Base-by-base conservation (phyloP, 2,329 filamentous ascomycete genomes). In the Helotiales sp. region DNA sequence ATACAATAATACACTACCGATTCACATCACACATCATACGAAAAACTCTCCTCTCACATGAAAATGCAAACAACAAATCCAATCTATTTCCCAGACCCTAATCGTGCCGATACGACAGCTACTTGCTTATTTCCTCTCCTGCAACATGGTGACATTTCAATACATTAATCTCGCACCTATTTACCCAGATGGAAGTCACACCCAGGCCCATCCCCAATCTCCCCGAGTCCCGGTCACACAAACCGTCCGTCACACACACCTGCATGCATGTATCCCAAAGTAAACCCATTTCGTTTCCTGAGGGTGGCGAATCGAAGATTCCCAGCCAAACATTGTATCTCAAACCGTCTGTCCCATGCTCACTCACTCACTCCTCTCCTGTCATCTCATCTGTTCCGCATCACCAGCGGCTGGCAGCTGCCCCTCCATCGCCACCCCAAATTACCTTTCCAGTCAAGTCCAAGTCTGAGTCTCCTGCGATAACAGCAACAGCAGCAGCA, bases 21-120 rank as follows among this genome's bases (percentile, higher is more conserved):
- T 55, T 55, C 52, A 55, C 52, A 22, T 55, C 52, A 34, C 52
- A 34, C 52, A 55, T n/a, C 50, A n/a, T n/a, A n/a, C 11, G 3
- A 20, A 20, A 45, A 6, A n/a, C n/a, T n/a, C n/a, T 13, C 6
- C n/a, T 22, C 10, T 55, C 28, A 34, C 15, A 20, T 20, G 8
- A 34, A 55, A 22, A 34, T 34, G 28, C 52, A 34, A 55, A 34
- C 17, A 34, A 55, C 28, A 22, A 55, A 2, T 13, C n/a, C 17
- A 55, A 22, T 55, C 2, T 22, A 55, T 34, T 55, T 34, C 20
- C 52, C 17, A 34, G 17, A 17, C 24, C 0, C 52, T 54, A 10
- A 55, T 34, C n/a, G 11, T 55, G 52, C 20, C 30, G 52, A 34
- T 34, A 37, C 30, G 30, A 37, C 28, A 20, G 40, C 17, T 45